These are phyloP conservation scores for Talaromyces adpressus DNA, from an alignment of 495 filamentous ascomycete species.

Conservation along the genomic window DNA sequence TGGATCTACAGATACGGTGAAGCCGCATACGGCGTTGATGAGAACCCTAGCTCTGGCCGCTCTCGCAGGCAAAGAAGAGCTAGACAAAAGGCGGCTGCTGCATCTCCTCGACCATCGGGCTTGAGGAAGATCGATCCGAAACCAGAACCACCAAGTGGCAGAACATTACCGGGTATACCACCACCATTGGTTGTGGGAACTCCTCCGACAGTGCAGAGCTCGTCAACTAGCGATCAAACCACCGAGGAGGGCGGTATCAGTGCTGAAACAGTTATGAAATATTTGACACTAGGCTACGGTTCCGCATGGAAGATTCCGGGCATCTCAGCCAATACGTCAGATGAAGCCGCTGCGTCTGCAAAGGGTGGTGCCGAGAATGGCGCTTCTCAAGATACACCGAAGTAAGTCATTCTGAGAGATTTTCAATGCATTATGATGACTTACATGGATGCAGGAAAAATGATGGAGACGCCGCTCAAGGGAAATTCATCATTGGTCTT, in stretches of 20 bases:
- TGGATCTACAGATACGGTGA: slow-evolving; percentile 71
- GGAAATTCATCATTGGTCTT: slow-evolving; percentile 67
- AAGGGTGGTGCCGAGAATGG: background rate
- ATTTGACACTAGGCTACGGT: slow-evolving; percentile 55
- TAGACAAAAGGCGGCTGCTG: slow-evolving; percentile 11
- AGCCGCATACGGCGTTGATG: slow-evolving; percentile 70
- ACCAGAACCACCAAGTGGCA: slow-evolving; percentile 18
- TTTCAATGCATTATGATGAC: background rate
- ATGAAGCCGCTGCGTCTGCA: slow-evolving; percentile 5
- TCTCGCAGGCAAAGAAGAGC: slow-evolving; percentile 31
- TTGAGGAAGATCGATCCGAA: slow-evolving; percentile 6
- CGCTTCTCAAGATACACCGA: background rate
- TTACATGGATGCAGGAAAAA: background rate
- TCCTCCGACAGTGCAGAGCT: slow-evolving; percentile 13
- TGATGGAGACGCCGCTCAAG: slow-evolving; percentile 20
- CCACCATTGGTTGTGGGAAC: slow-evolving; percentile 33
- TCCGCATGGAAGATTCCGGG: slow-evolving; percentile 41
- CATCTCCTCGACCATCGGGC: background rate
- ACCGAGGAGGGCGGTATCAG: slow-evolving; percentile 16
- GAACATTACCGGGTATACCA: slow-evolving; percentile 35
- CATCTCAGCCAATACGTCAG: background rate
- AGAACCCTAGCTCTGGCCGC: slow-evolving; percentile 58
- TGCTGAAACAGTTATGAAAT: slow-evolving; percentile 48
- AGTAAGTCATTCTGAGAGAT: background rate
- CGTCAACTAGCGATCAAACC: slow-evolving; percentile 4